A percentile compares a stretch with the other conserved stretches of the same genome.
phyloP scores from a whole-genome alignment of 2,329 filamentous ascomycete species.

The Cercospora zeae-maydis region DNA sequence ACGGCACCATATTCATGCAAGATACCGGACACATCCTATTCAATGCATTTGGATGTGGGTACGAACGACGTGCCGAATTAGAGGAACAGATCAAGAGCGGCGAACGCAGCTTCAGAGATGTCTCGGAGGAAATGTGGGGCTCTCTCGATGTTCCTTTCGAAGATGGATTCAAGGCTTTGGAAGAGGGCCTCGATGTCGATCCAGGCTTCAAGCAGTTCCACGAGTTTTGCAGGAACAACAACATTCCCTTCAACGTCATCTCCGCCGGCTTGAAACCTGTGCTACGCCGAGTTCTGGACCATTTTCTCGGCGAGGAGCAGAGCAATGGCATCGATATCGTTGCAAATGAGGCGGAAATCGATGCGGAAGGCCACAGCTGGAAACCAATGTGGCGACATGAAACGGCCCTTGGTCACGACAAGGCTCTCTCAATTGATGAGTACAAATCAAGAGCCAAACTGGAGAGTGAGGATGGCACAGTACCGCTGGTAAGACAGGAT shows the following conservation, averaged over 20 bases:
- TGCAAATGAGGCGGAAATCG: conserved; percentile 63
- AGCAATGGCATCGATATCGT: conserved; percentile 62
- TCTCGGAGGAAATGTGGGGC: conserved; percentile 70
- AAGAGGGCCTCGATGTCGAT: conserved; percentile 60
- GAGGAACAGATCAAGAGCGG: conserved; percentile 63
- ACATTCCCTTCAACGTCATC: conserved; percentile 67
- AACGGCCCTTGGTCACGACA: conserved; percentile 63
- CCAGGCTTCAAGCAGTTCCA: conserved; percentile 62
- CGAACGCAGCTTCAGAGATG: conserved; percentile 64
- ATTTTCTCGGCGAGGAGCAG: conserved; percentile 60
- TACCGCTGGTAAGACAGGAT: conserved; percentile 47
- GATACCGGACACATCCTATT: conserved; percentile 67
- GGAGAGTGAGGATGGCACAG: conserved; percentile 56
- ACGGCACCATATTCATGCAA: conserved; percentile 64
- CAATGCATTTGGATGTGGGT: conserved; percentile 62
- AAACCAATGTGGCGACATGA: conserved; percentile 66
- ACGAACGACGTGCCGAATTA: conserved; percentile 52
- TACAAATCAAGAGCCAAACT: conserved; percentile 55
- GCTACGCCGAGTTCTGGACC: conserved; percentile 58
- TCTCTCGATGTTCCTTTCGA: conserved; percentile 65
- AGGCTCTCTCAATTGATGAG: conserved; percentile 61
- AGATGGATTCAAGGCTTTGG: conserved; percentile 63
- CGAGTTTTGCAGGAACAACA: conserved; percentile 59
- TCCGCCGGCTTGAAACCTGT: conserved; percentile 65
- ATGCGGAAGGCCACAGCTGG: conserved; percentile 57